phyloP scores from a whole-genome alignment of 108 stramenopile species.

The Cafeteria roenbergensis region DNA sequence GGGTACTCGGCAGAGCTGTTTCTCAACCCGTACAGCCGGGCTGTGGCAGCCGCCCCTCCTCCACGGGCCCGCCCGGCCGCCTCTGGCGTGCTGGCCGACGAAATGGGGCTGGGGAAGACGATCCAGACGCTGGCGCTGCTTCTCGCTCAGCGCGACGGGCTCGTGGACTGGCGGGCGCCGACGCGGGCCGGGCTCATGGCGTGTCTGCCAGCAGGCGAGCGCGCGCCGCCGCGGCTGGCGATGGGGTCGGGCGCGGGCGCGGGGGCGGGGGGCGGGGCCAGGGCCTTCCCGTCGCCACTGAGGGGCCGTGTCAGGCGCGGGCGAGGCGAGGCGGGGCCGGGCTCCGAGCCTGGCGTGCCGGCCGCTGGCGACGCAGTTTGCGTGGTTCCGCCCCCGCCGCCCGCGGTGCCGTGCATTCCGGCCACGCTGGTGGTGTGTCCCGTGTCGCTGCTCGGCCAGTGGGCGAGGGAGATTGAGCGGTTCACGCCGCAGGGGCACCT shows the following conservation, averaged over 20 bases:
- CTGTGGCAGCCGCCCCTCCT: background rate
- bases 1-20: background rate
- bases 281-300: no score
- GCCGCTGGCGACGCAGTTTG: no score
- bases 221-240: no score
- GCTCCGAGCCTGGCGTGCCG: no score
- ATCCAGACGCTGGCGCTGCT: conserved; percentile 36
- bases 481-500: background rate
- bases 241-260: no score
- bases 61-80: background rate
- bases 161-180: background rate
- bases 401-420: background rate
- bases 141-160: background rate
- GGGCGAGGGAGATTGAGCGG: background rate
- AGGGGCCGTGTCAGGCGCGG: no score
- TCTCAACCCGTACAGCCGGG: conserved; percentile 2
- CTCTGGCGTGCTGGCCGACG: conserved; percentile 37
- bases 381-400: background rate
- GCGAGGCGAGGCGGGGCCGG: no score
- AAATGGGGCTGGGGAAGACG: conserved; percentile 57
- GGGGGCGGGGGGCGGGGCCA: no score
- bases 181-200: background rate
- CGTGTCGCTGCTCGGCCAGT: conserved; percentile 12
- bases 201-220: background rate
- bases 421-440: conserved; percentile 13